Base-by-base conservation (phyloP, 2,329 filamentous ascomycete species). In the Calonectria pseudoturangicola region DNA sequence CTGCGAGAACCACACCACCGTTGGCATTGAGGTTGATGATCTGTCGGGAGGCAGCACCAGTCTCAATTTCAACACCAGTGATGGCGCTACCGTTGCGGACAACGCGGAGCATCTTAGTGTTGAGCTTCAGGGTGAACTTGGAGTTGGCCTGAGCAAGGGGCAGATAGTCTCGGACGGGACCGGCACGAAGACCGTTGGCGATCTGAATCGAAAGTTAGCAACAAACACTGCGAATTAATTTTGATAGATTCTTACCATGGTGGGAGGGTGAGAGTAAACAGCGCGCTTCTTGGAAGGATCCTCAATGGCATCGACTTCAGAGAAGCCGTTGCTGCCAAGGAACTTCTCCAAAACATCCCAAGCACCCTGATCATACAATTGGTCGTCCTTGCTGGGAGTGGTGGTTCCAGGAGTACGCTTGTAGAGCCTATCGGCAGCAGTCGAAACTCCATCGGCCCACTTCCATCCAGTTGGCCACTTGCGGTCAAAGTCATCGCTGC, bases 401-500 rank as follows among this genome's bases (percentile, higher is more conserved):
- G 89, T 90, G 0, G 92, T 94, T 39, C 93, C 93, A 0, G 92
- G 92, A 73, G 94, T 95, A n/a, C 92, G 89, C 43, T 86, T 84
- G 81, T 94, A 95, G 8, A 93, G 90, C 50, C 90, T 88, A 33
- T 89, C 83, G 7, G 92, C 90, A 1, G 93, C 90, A 28, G 85
- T 81, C 72, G 85, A 84, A 80, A 95, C 89, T 76, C 94, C 92
- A 7, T 84, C 81, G 21, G 90, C 87, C 82, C 93, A 79, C 68
- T 74, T 92, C 93, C 93, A 95, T 36, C 93, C 93, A 2, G 84
- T 75, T 0, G 93, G 93, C 85, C 94, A 95, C 81, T 93, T 93
- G 81, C 89, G 88, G 80, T 95, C 92, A 86, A 93, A 95, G 80
- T 95, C 93, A 9, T 85, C 81, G 6, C 89, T 86, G 73, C 92